A percentile compares a stretch with the other conserved stretches of the same genome.
Conservation (phyloP, 2,329 filamentous ascomycete genomes). For the Exophiala dermatitidis region DNA sequence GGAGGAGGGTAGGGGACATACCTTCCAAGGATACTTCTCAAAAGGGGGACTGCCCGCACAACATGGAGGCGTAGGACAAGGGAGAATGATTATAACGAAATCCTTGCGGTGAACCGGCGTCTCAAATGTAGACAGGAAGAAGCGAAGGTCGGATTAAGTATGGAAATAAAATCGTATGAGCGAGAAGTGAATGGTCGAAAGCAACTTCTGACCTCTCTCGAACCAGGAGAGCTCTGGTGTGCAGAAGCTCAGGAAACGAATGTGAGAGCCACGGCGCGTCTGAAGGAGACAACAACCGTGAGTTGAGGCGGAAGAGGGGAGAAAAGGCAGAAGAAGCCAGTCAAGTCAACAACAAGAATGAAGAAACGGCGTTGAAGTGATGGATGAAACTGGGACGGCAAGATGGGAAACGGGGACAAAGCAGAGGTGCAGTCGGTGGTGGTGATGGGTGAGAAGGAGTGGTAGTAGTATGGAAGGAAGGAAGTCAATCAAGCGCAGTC, state of each 20-base stretch:
- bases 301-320: not conserved
- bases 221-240: slow-evolving; percentile 4
- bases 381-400: slow-evolving; percentile 7
- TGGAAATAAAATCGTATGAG: slow-evolving; percentile 5
- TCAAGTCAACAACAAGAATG: slow-evolving; percentile 4
- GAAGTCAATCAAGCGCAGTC: slow-evolving; percentile 1
- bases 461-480: slow-evolving; percentile 7
- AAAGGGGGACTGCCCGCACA: slow-evolving; percentile 1
- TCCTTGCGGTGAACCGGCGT: not conserved
- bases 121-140: slow-evolving; percentile 2
- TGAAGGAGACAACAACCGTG: slow-evolving; percentile 7
- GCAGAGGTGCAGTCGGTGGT: slow-evolving; percentile 1
- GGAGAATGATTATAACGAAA: slow-evolving; percentile 1
- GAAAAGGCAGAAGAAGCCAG: slow-evolving; percentile 7
- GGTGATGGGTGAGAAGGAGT: slow-evolving; percentile 10
- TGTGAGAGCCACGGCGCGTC: slow-evolving; percentile 18
- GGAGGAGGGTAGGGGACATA: not conserved
- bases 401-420: not conserved
- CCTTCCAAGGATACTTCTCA: slow-evolving; percentile 6
- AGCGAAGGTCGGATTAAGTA: slow-evolving; percentile 16
- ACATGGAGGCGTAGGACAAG: slow-evolving; percentile 6
- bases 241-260: slow-evolving; percentile 20
- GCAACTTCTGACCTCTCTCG: slow-evolving; percentile 1
- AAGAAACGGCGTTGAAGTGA: slow-evolving; percentile 6
- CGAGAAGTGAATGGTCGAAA: slow-evolving; percentile 15